These are phyloP conservation scores for Mortierella sp. DNA, from an alignment of 371 early-diverging fungal genomes.

Conservation along the genomic window DNA sequence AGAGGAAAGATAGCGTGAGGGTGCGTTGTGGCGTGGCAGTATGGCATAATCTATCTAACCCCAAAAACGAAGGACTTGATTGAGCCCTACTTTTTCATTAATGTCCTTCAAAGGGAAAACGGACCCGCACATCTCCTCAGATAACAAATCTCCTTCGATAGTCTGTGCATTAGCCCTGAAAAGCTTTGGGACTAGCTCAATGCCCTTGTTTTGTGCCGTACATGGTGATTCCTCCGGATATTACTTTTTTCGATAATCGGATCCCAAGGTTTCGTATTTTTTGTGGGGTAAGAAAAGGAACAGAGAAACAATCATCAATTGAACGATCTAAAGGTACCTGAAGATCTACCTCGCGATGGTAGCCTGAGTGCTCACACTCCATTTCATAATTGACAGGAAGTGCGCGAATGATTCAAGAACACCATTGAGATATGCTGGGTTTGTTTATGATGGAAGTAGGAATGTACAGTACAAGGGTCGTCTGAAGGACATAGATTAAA, in stretches of 20 bases:
- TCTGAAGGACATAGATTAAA: no score
- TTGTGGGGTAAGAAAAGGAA: not conserved
- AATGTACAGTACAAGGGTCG: no score
- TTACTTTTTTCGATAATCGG: not conserved
- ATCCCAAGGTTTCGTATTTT: not conserved
- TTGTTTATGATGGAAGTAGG: no score
- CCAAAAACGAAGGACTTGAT: not conserved
- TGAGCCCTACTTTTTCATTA: not conserved
- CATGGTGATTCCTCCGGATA: not conserved
- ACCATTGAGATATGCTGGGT: no score
- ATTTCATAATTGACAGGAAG: no score
- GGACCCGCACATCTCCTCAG: not conserved
- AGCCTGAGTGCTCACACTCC: no score
- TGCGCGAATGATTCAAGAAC: no score
- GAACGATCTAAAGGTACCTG: not conserved
- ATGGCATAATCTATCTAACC: no score
- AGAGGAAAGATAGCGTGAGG: not conserved
- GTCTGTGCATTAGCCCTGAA: not conserved
- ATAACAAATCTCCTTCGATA: no score
- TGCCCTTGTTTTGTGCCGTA: not conserved
- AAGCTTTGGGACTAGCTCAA: not conserved
- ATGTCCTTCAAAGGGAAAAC: not conserved
- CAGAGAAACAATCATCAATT: not conserved
- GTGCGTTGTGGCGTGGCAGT: no score
- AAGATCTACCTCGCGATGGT: constrained; percentile 4